A percentile compares a stretch with the other conserved stretches of the same genome.
These are phyloP conservation scores for Deinandra increscens DNA, from an alignment of 129 eudicot species.

Conservation along the genomic window DNA sequence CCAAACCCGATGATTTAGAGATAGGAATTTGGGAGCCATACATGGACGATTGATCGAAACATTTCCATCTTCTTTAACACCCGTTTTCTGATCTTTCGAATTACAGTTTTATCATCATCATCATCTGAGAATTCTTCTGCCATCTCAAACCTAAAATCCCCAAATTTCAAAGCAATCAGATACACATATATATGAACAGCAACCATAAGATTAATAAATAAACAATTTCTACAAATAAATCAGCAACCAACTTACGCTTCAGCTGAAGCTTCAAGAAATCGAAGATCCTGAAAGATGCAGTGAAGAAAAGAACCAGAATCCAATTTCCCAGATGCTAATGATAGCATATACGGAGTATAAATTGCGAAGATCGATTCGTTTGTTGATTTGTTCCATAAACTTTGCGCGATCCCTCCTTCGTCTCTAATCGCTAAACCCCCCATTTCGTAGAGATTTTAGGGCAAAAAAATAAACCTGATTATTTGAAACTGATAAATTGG, in stretches of 20 bases:
- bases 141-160: conserved; percentile 43
- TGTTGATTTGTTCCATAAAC: conserved; percentile 50
- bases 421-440: conserved; percentile 35
- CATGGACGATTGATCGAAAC: conserved; percentile 38
- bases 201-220: background rate
- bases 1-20: background rate
- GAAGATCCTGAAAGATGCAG: conserved; percentile 55
- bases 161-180: conserved; percentile 6
- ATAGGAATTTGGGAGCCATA: conserved; percentile 24
- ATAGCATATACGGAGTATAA: conserved; percentile 44
- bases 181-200: conserved; percentile 2
- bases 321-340: conserved; percentile 56
- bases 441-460: conserved; percentile 23
- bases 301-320: conserved; percentile 47
- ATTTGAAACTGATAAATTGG: too few species aligned
- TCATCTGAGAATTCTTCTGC: conserved; percentile 62
- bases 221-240: background rate
- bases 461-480: too few species aligned
- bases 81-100: conserved; percentile 46
- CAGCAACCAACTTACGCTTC: conserved; percentile 43
- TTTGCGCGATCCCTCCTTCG: conserved; percentile 45
- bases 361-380: conserved; percentile 48
- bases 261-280: conserved; percentile 50
- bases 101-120: conserved; percentile 52
- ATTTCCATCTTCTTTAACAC: conserved; percentile 48